Base-by-base conservation (phyloP, 805 yeast species). In the Candida adriatica region DNA sequence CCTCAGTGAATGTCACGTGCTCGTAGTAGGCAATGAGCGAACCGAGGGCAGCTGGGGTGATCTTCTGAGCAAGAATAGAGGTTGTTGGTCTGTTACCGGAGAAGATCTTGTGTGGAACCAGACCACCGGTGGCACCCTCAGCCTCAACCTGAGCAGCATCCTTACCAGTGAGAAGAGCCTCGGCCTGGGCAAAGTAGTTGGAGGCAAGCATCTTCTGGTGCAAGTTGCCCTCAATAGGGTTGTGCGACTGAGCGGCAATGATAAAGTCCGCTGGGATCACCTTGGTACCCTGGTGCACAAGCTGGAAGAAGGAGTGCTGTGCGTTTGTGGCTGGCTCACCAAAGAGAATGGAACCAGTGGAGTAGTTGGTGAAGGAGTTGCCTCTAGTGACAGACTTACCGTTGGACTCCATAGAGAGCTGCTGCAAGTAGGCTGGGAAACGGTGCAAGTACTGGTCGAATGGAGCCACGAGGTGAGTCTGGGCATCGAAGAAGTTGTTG, bases 311-410 rank as follows among this genome's bases (percentile, higher is more conserved):
- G 20, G 96, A 88, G 68, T 92, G 98, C 70, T 92, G 98, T 34
- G 98, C 94, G 62, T 92, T 92, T 39, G 98, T 92, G 43, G 95
- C 92, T 56, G 98, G 97, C 70, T 92, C 98, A 56, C 98, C 98
- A 54, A 92, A 92, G 53, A 92, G 68, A 43, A 92, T 86, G 39
- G 95, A 72, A 50, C 98, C 98, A 29, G 97, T 90, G 55, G 92
- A 87, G 73, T 92, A 92, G 69, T 79, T 75, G 58, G 95, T 86
- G 68, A 80, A 87, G 45, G 75, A 79, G 56, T 86, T 83, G 53
- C 85, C 87, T 65, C 96, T 81, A 52, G 95, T 82, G 49, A 92
- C 96, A 28, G 94, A 79, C 69, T 92, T 92, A 70, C 98, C 98
- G 69, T 92, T 92, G 39, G 96, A 87, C 70, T 92, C 98, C 98